Conservation (phyloP, 805 yeast species). For the Candida taoyuanica region DNA sequence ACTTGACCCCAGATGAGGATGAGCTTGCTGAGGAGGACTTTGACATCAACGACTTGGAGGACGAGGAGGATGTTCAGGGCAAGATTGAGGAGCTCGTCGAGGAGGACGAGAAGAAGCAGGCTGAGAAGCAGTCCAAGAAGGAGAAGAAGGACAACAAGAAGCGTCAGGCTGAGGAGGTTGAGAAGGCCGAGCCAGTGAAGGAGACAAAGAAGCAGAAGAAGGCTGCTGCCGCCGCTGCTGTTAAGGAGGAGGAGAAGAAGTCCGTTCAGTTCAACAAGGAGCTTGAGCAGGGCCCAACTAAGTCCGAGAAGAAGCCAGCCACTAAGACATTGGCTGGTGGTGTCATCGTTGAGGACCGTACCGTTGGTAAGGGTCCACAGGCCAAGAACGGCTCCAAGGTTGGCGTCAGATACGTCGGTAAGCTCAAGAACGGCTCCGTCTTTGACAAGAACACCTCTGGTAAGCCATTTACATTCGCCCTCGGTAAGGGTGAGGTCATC, state of each 20-base stretch:
- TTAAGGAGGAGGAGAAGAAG: constrained; percentile 34
- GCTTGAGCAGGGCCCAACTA: constrained; percentile 92
- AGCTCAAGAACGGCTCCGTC: constrained; percentile 91
- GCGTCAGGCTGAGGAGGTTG: constrained; percentile 46
- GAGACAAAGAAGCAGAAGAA: constrained; percentile 28
- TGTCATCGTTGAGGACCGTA: constrained; percentile 88
- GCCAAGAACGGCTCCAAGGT: constrained; percentile 89
- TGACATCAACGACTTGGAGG: constrained; percentile 45
- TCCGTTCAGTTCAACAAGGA: constrained; percentile 86
- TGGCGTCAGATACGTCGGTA: constrained; percentile 97
- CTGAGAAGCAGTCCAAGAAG: constrained; percentile 24
- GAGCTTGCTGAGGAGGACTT: constrained; percentile 45
- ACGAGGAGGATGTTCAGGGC: constrained; percentile 62
- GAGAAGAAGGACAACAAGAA: constrained; percentile 28
- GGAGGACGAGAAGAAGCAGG: constrained; percentile 42
- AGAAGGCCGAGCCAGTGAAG: constrained; percentile 29
- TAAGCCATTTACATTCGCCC: constrained; percentile 85
- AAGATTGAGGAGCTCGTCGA: constrained; percentile 73
- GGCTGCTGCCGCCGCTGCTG: constrained; percentile 22
- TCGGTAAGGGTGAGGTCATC: constrained; percentile 98
- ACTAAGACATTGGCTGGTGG: constrained; percentile 89
- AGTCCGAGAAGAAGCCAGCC: constrained; percentile 50
- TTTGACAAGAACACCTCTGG: constrained; percentile 97
- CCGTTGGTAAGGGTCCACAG: constrained; percentile 78
- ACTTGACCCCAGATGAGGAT: constrained; percentile 74